A percentile compares a stretch with the other conserved stretches of the same genome.
Conservation (phyloP, 345 rosid genomes). For the Eucalyptus erythrocorys region DNA sequence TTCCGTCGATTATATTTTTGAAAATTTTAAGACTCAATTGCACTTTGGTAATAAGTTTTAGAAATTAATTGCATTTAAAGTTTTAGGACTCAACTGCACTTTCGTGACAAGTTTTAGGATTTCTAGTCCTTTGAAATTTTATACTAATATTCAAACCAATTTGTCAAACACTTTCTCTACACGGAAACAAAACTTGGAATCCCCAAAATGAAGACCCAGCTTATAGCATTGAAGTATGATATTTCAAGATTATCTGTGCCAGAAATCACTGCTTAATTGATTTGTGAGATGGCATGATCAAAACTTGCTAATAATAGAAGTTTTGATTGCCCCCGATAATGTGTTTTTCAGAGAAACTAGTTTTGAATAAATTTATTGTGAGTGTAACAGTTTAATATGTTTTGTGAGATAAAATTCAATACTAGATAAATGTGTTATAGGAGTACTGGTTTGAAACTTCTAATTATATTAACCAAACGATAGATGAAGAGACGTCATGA, state of each 20-base stretch:
- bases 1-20: accelerated
- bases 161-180: neutral
- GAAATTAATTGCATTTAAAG: too few species aligned
- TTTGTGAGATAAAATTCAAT: neutral
- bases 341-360: neutral
- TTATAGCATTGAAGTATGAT: neutral
- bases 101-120: accelerated
- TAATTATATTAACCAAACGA: accelerated
- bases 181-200: neutral
- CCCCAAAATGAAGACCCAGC: neutral
- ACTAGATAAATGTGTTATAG: neutral
- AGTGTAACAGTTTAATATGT: neutral
- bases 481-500: accelerated
- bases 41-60: too few species aligned
- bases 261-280: neutral
- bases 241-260: neutral
- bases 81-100: too few species aligned
- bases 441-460: neutral
- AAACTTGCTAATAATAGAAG: neutral
- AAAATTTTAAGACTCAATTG: too few species aligned
- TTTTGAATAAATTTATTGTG: neutral
- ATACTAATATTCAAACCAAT: neutral
- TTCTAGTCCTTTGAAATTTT: neutral
- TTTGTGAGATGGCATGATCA: neutral
- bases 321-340: neutral